These are phyloP conservation scores for Chalciporus sphaerocephalus DNA, from an alignment of 768 basidiomycete genomes.

Conservation along the genomic window DNA sequence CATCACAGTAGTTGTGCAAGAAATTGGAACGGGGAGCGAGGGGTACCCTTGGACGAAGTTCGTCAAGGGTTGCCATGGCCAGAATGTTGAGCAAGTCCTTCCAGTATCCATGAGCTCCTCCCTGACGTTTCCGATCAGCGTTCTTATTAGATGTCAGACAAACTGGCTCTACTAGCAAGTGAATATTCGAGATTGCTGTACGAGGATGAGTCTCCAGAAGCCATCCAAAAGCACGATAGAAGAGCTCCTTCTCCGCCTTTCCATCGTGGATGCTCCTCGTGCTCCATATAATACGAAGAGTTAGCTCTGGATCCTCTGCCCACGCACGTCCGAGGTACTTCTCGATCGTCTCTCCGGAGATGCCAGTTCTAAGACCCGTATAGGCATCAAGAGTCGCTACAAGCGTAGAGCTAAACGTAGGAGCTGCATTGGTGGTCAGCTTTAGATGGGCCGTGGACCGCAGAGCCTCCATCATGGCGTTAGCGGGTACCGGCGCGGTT, in stretches of 20 bases:
- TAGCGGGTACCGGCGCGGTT: conserved; percentile 13
- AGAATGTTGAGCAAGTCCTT: conserved; percentile 72
- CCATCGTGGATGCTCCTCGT: conserved; percentile 68
- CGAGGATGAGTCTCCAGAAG: conserved; percentile 64
- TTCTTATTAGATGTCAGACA: conserved; percentile 28
- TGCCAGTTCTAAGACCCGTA: conserved; percentile 33
- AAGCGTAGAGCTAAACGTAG: conserved; percentile 48
- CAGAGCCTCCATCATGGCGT: conserved; percentile 57
- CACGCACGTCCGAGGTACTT: conserved; percentile 46
- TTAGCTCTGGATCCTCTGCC: conserved; percentile 53
- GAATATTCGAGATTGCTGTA: conserved; percentile 62
- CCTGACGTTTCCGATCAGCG: conserved; percentile 1
- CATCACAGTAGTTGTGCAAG: conserved; percentile 19
- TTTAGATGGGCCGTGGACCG: conserved; percentile 39
- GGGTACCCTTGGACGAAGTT: conserved; percentile 33
- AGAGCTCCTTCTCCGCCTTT: conserved; percentile 53
- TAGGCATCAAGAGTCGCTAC: conserved; percentile 57
- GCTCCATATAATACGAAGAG: conserved; percentile 65
- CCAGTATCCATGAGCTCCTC: conserved; percentile 60
- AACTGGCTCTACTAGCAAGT: conserved; percentile 48
- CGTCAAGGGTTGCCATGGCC: conserved; percentile 50
- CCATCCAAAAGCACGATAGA: conserved; percentile 66
- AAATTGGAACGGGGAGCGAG: conserved; percentile 17
- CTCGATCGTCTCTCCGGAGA: conserved; percentile 25
- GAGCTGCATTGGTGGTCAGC: conserved; percentile 48